Evolutionary conservation across 1,284 basidiomycete species (phyloP), one percentile per base, ranked within the genome.

Genomic region (Chalciporus sp.): DNA sequence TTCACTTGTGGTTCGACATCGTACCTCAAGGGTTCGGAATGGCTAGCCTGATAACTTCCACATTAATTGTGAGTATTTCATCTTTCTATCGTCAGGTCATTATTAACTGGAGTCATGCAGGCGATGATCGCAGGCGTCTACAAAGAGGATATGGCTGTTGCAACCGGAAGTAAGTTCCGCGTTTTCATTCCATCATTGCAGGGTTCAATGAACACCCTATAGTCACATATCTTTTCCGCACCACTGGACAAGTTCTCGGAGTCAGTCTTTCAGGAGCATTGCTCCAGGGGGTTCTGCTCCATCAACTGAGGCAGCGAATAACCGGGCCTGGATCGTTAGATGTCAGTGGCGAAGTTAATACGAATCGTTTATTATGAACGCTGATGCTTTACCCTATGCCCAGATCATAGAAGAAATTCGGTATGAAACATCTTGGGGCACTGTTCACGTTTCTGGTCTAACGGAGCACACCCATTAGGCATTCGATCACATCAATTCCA

Each of bases 221-320:
- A 95, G 92, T 95, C 62, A 92, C 91, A 23, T 95, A 95, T 73
- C 77, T 95, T 47, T 94, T 94, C 76, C 80, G 93, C 62, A 94
- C 92, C 6, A 92, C 91, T 11, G 94, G 94, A 14, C 94, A 95
- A 74, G 94, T 94, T 19, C 80, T 95, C 43, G 93, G 93, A 46
- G 94, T 95, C 49, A 88, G 90, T 62, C 74, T 95, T 43, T 88
- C 89, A 58, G 91, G 91, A 29, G 88, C 91, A 2, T 72, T 95
- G 41, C 76, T 92, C 23, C 94, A 95, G 72, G 82, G 83, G 5
- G 78, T 94, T 29, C 78, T 95, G 42, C 74, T 86, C 20, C 72
- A 76, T 46, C 84, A 89, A 66, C 74, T 95, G 54, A 81, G 81
- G 50, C 74, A 80, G 58, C 80, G 85, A 52, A 94, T 95, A 63